These are phyloP conservation scores for Colletotrichum aenigma DNA, from an alignment of 2,329 filamentous ascomycete genomes.

Conservation along the genomic window DNA sequence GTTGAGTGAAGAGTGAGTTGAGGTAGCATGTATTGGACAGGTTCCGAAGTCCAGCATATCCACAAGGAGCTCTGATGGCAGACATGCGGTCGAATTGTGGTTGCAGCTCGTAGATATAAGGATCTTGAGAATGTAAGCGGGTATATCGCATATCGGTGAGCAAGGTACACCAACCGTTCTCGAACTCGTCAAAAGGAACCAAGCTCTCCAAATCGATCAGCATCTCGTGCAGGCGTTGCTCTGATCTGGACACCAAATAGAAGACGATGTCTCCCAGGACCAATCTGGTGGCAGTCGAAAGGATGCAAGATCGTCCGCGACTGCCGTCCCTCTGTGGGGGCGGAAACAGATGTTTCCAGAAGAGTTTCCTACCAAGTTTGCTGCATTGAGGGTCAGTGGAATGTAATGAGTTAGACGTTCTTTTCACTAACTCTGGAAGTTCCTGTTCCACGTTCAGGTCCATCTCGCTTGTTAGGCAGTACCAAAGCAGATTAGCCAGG, in stretches of 20 bases:
- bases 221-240: slow-evolving; percentile 52
- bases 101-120: slow-evolving; percentile 66
- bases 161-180: not conserved
- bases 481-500: slow-evolving; percentile 37
- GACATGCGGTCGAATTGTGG: slow-evolving; percentile 68
- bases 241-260: slow-evolving; percentile 56
- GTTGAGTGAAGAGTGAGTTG: slow-evolving; percentile 90
- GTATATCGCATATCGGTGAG: not conserved
- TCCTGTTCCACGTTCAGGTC: not conserved
- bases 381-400: slow-evolving; percentile 18
- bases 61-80: slow-evolving; percentile 75
- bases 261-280: slow-evolving; percentile 67
- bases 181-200: slow-evolving; percentile 43
- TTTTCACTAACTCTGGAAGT: slow-evolving; percentile 29
- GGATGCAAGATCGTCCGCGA: slow-evolving; percentile 29
- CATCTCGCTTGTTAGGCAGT: slow-evolving; percentile 25
- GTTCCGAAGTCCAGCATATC: slow-evolving; percentile 90
- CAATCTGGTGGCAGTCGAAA: slow-evolving; percentile 60
- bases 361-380: slow-evolving; percentile 46
- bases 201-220: slow-evolving; percentile 55
- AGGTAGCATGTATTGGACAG: slow-evolving; percentile 96
- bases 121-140: slow-evolving; percentile 32
- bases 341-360: slow-evolving; percentile 72
- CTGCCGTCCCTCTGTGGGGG: slow-evolving; percentile 40
- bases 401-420: not conserved